Conservation (phyloP, 805 yeast genomes). For the Tetrapisispora fleetii region DNA sequence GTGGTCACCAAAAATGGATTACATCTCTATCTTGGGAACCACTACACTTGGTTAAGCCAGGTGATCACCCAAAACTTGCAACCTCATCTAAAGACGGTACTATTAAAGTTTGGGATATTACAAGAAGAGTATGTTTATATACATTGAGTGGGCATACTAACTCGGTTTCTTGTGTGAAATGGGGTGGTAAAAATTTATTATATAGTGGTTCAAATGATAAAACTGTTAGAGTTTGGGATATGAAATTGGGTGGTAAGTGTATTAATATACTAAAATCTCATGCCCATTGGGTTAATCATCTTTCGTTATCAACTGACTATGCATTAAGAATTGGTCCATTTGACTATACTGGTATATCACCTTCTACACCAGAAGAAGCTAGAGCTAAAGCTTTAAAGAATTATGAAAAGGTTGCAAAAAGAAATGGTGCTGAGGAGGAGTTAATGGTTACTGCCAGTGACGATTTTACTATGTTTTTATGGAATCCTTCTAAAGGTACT, state of each 20-base stretch:
- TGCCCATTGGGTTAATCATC: slow-evolving; percentile 97
- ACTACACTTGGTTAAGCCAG: slow-evolving; percentile 60
- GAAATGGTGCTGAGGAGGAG: slow-evolving; percentile 60
- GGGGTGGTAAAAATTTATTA: slow-evolving; percentile 84
- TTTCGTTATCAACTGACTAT: slow-evolving; percentile 84
- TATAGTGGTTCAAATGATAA: slow-evolving; percentile 93
- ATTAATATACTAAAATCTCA: slow-evolving; percentile 75
- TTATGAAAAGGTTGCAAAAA: slow-evolving; percentile 48
- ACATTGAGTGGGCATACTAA: slow-evolving; percentile 82
- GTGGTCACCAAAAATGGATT: slow-evolving; percentile 85
- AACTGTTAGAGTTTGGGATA: slow-evolving; percentile 85
- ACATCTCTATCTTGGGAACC: slow-evolving; percentile 94
- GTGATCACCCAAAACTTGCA: slow-evolving; percentile 61
- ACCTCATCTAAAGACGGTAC: slow-evolving; percentile 91
- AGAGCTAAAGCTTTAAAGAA: slow-evolving; percentile 38
- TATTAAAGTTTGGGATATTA: slow-evolving; percentile 80
- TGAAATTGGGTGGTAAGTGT: slow-evolving; percentile 61
- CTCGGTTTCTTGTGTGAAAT: slow-evolving; percentile 89
- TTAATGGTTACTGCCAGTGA: slow-evolving; percentile 91
- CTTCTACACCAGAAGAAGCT: slow-evolving; percentile 37
- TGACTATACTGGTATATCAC: slow-evolving; percentile 53
- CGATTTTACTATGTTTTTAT: slow-evolving; percentile 93
- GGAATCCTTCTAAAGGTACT: slow-evolving; percentile 77
- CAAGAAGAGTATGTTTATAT: slow-evolving; percentile 50
- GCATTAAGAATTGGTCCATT: slow-evolving; percentile 81